Percentiles rank a stretch among this genome's conserved stretches.
phyloP scores from a whole-genome alignment of 139 green algal genomes.

The Chlamydomonas asymmetrica region DNA sequence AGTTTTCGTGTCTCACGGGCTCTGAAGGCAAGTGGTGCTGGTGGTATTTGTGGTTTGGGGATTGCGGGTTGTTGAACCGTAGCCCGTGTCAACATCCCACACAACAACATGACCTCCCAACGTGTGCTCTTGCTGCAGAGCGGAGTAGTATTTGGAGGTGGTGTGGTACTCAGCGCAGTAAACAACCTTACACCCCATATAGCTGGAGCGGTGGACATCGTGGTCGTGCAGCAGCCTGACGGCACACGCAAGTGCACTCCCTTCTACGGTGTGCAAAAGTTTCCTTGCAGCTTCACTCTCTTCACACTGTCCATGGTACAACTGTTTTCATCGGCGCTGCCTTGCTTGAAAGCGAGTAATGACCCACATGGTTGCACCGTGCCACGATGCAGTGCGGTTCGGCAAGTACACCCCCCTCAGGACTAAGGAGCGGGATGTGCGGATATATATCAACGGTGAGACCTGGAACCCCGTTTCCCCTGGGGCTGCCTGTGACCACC shows the following conservation, averaged over 20 bases:
- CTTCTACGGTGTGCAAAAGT: slow-evolving; percentile 75
- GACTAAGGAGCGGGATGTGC: slow-evolving; percentile 68
- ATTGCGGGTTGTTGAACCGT: no score
- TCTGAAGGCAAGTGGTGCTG: slow-evolving; percentile 12
- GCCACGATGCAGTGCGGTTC: slow-evolving; percentile 79
- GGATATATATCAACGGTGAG: slow-evolving; percentile 80
- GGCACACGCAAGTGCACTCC: slow-evolving; percentile 78
- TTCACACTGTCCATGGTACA: neutral
- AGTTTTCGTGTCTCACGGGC: slow-evolving; percentile 7
- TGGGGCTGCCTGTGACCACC: neutral
- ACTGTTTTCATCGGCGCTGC: neutral
- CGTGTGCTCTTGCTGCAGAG: no score
- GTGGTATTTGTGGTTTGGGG: no score
- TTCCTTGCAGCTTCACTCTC: neutral
- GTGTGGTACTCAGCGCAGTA: slow-evolving; percentile 52
- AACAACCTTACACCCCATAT: slow-evolving; percentile 75
- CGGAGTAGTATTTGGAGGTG: slow-evolving; percentile 60
- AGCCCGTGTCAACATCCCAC: no score
- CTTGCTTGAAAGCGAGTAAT: neutral
- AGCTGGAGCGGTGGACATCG: slow-evolving; percentile 89
- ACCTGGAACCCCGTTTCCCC: neutral
- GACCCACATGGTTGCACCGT: neutral
- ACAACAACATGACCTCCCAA: no score
- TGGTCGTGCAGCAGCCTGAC: slow-evolving; percentile 86
- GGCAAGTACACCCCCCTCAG: slow-evolving; percentile 91